Base-by-base conservation (phyloP, 805 yeast genomes). In the Metschnikowia arizonensis region DNA sequence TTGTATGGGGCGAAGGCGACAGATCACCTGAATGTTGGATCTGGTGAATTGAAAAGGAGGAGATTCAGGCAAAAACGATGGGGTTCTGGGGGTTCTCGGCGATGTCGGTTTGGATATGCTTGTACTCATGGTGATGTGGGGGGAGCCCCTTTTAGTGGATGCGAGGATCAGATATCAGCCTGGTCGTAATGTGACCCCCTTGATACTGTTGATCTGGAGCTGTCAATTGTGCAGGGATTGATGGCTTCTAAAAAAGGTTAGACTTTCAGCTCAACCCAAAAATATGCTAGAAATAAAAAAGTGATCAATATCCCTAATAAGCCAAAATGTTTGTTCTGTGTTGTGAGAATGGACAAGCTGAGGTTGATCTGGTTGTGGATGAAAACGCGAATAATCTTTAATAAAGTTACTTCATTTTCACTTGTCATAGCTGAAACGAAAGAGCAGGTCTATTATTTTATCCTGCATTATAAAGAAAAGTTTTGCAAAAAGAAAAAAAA, bases 1-100 rank as follows among this genome's bases (percentile, higher is more conserved):
- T 40, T 64, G 72, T 36, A 69, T 69, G 1, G 93, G 93, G 36
- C 93, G 67, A 54, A 86, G 80, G 42, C 95, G 69, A 21, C 86
- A 88, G 15, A 86, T 72, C 23, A 86, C 95, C 54, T 79, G 79
- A 58, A 84, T 78, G 51, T 75, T 72, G 42, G 64, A 38, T 19
- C 42, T 40, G 26, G 37, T 30, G 35, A 12, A 14, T 15, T 25
- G 33, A 6, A 18, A 17, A 5, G 25, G 17, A n/a, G 23, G 40
- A 18, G 32, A n/a, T 3, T 9, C 26, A 14, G 6, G n/a, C 14
- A 12, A 34, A 14, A 5, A 24, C 14, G 28, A 12, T 12, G 25
- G 11, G 11, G 12, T 10, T 0, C 17, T 26, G 5, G 42, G 42
- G 3, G 42, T 40, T 23, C 21, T 43, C 8, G 52, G 52, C 26